Conservation (phyloP, 176 grass and related monocot species). For the Pontederia paniculata region DNA sequence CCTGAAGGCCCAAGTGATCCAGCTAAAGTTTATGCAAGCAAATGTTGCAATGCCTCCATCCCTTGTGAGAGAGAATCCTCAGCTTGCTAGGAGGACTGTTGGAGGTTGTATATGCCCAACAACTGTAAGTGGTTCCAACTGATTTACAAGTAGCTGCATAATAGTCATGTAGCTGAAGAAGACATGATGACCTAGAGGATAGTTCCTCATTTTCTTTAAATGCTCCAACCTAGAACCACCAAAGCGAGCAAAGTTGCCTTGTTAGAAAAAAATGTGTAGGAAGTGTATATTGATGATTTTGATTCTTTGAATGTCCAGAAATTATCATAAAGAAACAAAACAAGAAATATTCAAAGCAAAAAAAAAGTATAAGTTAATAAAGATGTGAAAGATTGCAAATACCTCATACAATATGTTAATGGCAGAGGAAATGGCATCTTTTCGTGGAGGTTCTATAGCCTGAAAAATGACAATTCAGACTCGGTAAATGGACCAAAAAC, state of each 20-base stretch:
- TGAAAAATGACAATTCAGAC: slow-evolving; percentile 27
- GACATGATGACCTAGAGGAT: slow-evolving; percentile 93
- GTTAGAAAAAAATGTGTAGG: not conserved
- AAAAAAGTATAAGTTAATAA: slow-evolving; percentile 10
- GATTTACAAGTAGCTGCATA: slow-evolving; percentile 31
- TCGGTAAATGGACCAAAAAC: slow-evolving; percentile 11
- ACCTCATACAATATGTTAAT: slow-evolving; percentile 91
- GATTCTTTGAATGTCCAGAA: slow-evolving; percentile 9
- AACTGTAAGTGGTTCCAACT: slow-evolving; percentile 49
- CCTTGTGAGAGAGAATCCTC: slow-evolving; percentile 27
- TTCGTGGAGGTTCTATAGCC: slow-evolving; percentile 88
- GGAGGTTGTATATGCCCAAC: slow-evolving; percentile 19
- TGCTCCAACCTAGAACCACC: slow-evolving; percentile 62
- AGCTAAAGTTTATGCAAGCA: slow-evolving; percentile 20
- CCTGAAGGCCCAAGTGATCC: slow-evolving; percentile 11
- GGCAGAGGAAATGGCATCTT: slow-evolving; percentile 92
- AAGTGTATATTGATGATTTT: not conserved
- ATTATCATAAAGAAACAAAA: slow-evolving; percentile 15
- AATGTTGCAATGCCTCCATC: slow-evolving; percentile 32
- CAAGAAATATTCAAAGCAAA: slow-evolving; percentile 1
- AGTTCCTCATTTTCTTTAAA: slow-evolving; percentile 84
- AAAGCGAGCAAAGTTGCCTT: slow-evolving; percentile 9
- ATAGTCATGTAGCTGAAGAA: not conserved
- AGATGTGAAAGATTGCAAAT: slow-evolving; percentile 9
- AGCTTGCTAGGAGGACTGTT: slow-evolving; percentile 29